A percentile compares a stretch with the other conserved stretches of the same genome.
phyloP scores from a whole-genome alignment of 768 basidiomycete species.

The Suillus decipiens region DNA sequence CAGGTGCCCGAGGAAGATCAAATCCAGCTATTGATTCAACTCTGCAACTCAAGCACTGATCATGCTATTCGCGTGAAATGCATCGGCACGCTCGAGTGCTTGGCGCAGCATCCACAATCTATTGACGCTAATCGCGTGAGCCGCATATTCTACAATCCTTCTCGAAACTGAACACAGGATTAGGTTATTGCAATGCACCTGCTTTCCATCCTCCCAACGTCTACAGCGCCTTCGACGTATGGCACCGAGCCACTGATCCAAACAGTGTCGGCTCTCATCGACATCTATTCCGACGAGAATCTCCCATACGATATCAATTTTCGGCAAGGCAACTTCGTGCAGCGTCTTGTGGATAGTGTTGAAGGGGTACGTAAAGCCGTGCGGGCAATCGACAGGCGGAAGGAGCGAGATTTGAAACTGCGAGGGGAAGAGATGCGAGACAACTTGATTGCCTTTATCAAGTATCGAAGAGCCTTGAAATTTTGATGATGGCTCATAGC shows the following conservation, averaged over 20 bases:
- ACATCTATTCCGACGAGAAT: slow-evolving; percentile 90
- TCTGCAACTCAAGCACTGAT: slow-evolving; percentile 59
- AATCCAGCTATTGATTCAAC: slow-evolving; percentile 62
- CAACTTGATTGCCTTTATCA: slow-evolving; percentile 73
- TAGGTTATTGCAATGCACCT: slow-evolving; percentile 68
- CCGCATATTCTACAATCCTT: slow-evolving; percentile 36
- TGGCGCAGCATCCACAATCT: slow-evolving; percentile 69
- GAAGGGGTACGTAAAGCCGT: slow-evolving; percentile 65
- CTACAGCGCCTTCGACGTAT: slow-evolving; percentile 38
- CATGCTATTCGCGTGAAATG: slow-evolving; percentile 67
- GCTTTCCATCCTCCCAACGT: slow-evolving; percentile 59
- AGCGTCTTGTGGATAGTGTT: slow-evolving; percentile 55
- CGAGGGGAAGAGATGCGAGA: slow-evolving; percentile 78
- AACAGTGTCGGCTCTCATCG: slow-evolving; percentile 79
- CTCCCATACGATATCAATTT: slow-evolving; percentile 82
- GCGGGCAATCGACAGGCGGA: slow-evolving; percentile 64
- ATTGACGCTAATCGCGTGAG: slow-evolving; percentile 53
- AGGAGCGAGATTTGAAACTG: slow-evolving; percentile 60
- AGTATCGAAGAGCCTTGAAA: slow-evolving; percentile 64
- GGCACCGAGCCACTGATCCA: slow-evolving; percentile 76
- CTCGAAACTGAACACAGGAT: neutral
- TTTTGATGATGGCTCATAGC: slow-evolving; percentile 20
- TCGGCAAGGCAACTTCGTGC: slow-evolving; percentile 58
- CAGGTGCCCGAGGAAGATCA: slow-evolving; percentile 64
- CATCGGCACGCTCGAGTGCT: slow-evolving; percentile 82